phyloP scores from a whole-genome alignment of 768 basidiomycete species.

The Trichaptum fuscoviolaceum region DNA sequence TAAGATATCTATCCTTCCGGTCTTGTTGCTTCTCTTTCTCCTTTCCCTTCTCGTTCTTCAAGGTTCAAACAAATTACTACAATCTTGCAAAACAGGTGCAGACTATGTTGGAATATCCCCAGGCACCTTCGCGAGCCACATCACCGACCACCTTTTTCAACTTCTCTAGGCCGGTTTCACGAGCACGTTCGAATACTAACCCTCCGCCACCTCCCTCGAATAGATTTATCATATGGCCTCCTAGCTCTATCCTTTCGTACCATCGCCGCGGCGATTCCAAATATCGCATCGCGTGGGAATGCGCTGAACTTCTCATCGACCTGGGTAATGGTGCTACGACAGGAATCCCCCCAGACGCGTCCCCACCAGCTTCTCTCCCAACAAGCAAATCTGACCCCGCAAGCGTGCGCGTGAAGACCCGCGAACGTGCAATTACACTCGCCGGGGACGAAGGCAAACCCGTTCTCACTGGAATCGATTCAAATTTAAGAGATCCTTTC shows the following conservation, averaged over 20 bases:
- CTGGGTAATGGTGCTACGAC: conserved; percentile 58
- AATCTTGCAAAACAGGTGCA: conserved; percentile 52
- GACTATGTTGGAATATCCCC: conserved; percentile 41
- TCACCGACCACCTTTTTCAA: conserved; percentile 45
- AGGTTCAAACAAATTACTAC: conserved; percentile 55
- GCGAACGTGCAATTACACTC: conserved; percentile 70
- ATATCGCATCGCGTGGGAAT: conserved; percentile 87
- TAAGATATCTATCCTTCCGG: conserved; percentile 49
- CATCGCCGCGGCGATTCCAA: conserved; percentile 68
- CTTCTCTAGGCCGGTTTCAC: conserved; percentile 38
- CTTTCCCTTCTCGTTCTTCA: conserved; percentile 26
- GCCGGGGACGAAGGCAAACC: conserved; percentile 58
- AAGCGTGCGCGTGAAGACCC: conserved; percentile 24
- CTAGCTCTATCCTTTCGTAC: conserved; percentile 51
- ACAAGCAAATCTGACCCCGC: conserved; percentile 15
- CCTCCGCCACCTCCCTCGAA: conserved; percentile 22
- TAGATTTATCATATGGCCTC: background rate
- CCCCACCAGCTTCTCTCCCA: conserved; percentile 9
- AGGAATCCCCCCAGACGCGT: conserved; percentile 16
- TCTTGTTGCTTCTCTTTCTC: conserved; percentile 44
- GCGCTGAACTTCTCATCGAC: conserved; percentile 82
- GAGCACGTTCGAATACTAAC: conserved; percentile 53
- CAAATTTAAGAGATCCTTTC: conserved; percentile 20
- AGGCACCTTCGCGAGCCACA: conserved; percentile 36
- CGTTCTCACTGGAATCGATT: conserved; percentile 8